A percentile compares a stretch with the other conserved stretches of the same genome.
Evolutionary conservation across 208 protist species (phyloP).

Genomic region (Jaenimonas drosophilae): DNA sequence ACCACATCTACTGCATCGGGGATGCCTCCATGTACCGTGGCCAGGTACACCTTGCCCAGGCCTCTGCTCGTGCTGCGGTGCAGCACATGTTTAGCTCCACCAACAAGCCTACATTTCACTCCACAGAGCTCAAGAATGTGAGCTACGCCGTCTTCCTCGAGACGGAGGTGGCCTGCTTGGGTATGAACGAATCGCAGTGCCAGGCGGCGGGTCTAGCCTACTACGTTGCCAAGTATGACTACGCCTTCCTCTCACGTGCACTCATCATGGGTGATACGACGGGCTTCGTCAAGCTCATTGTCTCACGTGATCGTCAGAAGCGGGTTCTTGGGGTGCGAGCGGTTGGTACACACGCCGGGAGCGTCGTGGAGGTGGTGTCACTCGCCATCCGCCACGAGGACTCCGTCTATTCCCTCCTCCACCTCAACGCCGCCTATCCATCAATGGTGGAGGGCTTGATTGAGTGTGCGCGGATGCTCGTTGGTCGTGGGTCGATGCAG

Average conservation of each 20-base stretch:
- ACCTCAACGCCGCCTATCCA: conserved; percentile 44
- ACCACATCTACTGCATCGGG: conserved; percentile 67
- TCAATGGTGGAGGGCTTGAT: conserved; percentile 37
- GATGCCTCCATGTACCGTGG: conserved; percentile 23
- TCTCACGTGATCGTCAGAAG: conserved; percentile 56
- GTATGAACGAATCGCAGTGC: conserved; percentile 59
- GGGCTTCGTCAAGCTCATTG: conserved; percentile 68
- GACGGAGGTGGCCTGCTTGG: conserved; percentile 49
- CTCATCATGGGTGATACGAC: conserved; percentile 27
- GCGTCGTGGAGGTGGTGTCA: conserved; percentile 55
- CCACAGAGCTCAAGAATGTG: conserved; percentile 18
- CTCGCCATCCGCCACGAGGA: conserved; percentile 38
- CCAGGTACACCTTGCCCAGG: conserved; percentile 36
- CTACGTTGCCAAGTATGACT: conserved; percentile 28
- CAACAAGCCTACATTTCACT: conserved; percentile 9
- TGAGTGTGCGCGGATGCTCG: conserved; percentile 51
- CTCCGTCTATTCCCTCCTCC: conserved; percentile 48
- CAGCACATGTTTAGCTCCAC: conserved; percentile 52
- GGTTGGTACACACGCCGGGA: conserved; percentile 40
- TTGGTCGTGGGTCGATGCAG: conserved; percentile 25
- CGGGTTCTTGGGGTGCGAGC: conserved; percentile 52
- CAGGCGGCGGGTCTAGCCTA: conserved; percentile 29
- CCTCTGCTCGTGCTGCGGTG: conserved; percentile 27
- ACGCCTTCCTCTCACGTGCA: conserved; percentile 32
- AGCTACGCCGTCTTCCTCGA: conserved; percentile 45